Percentiles rank a stretch among this genome's conserved stretches.
These are phyloP conservation scores for Auriscalpium orientale DNA, from an alignment of 768 basidiomycete genomes.

Conservation along the genomic window DNA sequence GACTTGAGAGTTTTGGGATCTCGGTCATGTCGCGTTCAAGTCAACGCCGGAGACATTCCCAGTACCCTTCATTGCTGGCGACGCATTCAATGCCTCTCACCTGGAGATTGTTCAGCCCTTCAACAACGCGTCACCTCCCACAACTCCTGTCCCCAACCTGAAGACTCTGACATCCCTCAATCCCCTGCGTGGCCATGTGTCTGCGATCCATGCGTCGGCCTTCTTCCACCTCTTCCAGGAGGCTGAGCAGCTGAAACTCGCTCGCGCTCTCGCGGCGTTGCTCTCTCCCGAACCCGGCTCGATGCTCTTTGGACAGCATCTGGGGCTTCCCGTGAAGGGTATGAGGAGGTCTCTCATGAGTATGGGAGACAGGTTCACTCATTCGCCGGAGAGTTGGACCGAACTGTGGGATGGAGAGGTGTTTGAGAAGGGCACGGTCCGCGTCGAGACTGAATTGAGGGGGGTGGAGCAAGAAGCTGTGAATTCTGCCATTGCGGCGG, in stretches of 20 bases:
- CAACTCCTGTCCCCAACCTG: constrained; percentile 19
- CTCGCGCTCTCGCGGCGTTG: constrained; percentile 32
- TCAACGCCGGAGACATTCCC: constrained; percentile 45
- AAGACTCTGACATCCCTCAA: constrained; percentile 32
- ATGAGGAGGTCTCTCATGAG: neutral
- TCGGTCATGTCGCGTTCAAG: constrained; percentile 54
- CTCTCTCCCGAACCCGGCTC: constrained; percentile 37
- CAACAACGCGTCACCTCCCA: constrained; percentile 17
- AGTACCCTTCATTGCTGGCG: constrained; percentile 46
- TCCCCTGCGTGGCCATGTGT: constrained; percentile 38
- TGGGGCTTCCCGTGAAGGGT: constrained; percentile 27
- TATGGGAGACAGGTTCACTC: constrained; percentile 20
- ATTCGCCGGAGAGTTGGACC: constrained; percentile 29
- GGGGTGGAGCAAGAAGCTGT: neutral
- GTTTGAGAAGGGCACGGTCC: constrained; percentile 4
- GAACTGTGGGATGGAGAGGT: constrained; percentile 29
- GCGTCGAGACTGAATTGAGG: neutral
- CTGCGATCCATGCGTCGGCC: constrained; percentile 41
- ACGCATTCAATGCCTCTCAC: constrained; percentile 40
- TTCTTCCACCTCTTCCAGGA: constrained; percentile 45
- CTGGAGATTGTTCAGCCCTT: constrained; percentile 26
- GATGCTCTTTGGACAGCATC: constrained; percentile 37
- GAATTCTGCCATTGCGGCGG: too few relatives aligned
- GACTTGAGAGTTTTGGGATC: constrained; percentile 47
- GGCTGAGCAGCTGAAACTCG: constrained; percentile 33